Conservation (phyloP, 192 early-diverging fungal species). For the Podila clonocystis region DNA sequence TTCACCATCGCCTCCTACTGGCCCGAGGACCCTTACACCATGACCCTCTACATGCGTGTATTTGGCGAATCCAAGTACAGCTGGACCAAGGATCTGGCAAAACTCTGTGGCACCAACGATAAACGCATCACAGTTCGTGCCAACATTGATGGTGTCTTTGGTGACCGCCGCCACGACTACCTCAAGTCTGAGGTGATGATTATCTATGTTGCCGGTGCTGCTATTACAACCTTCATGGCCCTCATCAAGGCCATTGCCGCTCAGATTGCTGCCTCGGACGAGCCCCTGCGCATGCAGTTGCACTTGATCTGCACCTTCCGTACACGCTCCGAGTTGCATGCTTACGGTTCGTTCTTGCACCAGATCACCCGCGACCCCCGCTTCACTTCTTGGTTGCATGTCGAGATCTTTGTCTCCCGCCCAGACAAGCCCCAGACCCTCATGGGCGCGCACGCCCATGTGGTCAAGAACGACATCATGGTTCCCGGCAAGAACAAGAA, state of each 20-base stretch:
- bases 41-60: conserved; percentile 39
- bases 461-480: conserved; percentile 40
- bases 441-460: conserved; percentile 36
- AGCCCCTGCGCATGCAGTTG: conserved; percentile 36
- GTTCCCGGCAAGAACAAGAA: conserved; percentile 21
- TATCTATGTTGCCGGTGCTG: conserved; percentile 38
- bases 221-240: conserved; percentile 38
- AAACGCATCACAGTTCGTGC: conserved; percentile 21
- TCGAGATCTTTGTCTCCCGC: conserved; percentile 42
- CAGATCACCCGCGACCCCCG: conserved; percentile 36
- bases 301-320: conserved; percentile 38
- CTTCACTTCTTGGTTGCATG: conserved; percentile 33
- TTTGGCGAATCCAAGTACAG: conserved; percentile 28
- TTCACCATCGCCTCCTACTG: conserved; percentile 50
- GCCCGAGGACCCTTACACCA: conserved; percentile 47
- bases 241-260: conserved; percentile 40
- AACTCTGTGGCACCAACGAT: conserved; percentile 28
- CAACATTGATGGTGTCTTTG: conserved; percentile 51
- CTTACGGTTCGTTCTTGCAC: conserved; percentile 38
- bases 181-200: conserved; percentile 45
- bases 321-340: conserved; percentile 34
- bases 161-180: conserved; percentile 48
- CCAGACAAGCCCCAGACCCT: conserved; percentile 38
- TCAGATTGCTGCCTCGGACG: conserved; percentile 21
- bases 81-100: conserved; percentile 27